Conservation (phyloP, 306 rosid species). For the Vigna mungo region DNA sequence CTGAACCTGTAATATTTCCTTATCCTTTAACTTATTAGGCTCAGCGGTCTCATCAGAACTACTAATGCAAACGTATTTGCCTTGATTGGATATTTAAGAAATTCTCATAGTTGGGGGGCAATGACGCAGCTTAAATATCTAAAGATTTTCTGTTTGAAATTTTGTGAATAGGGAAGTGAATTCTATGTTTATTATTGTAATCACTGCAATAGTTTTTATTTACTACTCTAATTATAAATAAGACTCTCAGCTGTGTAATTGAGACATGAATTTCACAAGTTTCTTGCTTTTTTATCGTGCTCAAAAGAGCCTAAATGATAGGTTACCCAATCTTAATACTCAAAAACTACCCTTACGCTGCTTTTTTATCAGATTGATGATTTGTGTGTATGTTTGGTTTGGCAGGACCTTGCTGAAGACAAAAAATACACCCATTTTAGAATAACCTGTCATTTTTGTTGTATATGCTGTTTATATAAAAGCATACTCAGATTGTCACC, state of each 20-base stretch:
- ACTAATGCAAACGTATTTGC: not conserved
- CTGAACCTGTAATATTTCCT: too few species aligned
- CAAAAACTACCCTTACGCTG: not conserved
- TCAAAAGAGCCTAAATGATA: not conserved
- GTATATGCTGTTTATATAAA: not conserved
- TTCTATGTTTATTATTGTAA: not conserved
- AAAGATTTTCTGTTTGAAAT: not conserved
- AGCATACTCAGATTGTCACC: not conserved
- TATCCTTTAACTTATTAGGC: too few species aligned
- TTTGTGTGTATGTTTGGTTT: slow-evolving; percentile 15
- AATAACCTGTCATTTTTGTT: not conserved
- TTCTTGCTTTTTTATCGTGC: not conserved
- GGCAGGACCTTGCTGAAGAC: slow-evolving; percentile 42
- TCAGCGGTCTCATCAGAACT: too few species aligned
- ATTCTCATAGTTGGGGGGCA: not conserved
- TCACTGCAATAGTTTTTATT: not conserved
- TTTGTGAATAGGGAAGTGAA: not conserved
- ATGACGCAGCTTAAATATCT: not conserved
- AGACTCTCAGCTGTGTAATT: not conserved
- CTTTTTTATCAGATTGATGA: slow-evolving; percentile 23
- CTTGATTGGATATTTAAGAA: not conserved
- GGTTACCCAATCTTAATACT: not conserved
- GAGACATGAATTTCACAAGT: not conserved
- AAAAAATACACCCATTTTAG: slow-evolving; percentile 3
- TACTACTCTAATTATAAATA: not conserved